Evolutionary conservation across 345 rosid species (phyloP).

Genomic region (Gossypium ekmanianum): DNA sequence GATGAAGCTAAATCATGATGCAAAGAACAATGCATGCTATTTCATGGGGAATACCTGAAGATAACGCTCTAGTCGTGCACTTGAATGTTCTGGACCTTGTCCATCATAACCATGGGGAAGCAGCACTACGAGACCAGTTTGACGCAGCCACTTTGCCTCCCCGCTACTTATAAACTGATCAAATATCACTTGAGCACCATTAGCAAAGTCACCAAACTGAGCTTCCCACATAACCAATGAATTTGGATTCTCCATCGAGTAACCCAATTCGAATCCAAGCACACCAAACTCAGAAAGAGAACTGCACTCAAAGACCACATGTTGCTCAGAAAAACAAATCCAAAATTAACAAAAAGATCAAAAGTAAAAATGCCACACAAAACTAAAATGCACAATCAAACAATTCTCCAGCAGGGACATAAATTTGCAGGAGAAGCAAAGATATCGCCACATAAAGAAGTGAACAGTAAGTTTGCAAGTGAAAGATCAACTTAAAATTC

Average conservation of each 20-base stretch:
- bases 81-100: conserved; percentile 88
- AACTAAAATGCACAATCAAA: neutral
- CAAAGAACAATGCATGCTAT: neutral
- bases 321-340: neutral
- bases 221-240: conserved; percentile 86
- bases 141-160: conserved; percentile 82
- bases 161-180: conserved; percentile 81
- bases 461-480: neutral
- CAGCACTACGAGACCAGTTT: conserved; percentile 70
- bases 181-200: conserved; percentile 82
- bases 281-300: conserved; percentile 85
- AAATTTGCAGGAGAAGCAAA: neutral
- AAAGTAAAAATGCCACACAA: neutral
- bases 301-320: conserved; percentile 35
- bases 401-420: neutral
- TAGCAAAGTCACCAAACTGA: conserved; percentile 82
- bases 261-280: conserved; percentile 83
- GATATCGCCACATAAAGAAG: neutral
- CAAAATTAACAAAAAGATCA: neutral
- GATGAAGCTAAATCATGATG: neutral
- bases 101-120: conserved; percentile 89
- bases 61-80: conserved; percentile 75
- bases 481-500: neutral
- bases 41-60: conserved; percentile 53
- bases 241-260: conserved; percentile 83